Evolutionary conservation across 2,329 filamentous ascomycete genomes (phyloP), one percentile per base, ranked within the genome.

Genomic region (Colletotrichum sp.): DNA sequence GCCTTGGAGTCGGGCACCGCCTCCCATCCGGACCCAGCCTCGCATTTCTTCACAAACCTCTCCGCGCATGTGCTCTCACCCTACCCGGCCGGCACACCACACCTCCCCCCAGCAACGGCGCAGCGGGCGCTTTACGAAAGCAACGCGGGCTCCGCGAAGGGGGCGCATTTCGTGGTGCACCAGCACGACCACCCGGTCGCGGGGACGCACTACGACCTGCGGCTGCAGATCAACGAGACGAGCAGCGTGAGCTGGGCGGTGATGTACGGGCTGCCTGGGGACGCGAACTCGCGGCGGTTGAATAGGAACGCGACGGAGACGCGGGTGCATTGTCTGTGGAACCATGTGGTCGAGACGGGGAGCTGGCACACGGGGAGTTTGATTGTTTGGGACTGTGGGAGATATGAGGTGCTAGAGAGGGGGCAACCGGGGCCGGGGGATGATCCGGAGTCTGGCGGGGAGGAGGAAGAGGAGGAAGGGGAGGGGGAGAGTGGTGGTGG

Each of bases 101-200:
- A 77, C 62, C 80, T 89, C 6, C 73, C 85, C 18, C 88, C 24
- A 28, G 79, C 2, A 72, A 49, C 44, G 69, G 5, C 88, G 68
- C 26, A 77, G 44, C 44, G 79, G 5, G 75, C 79, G 10, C 83
- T 89, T 9, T 89, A 88, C 71, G 77, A 79, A 6, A 66, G 70
- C n/a, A 83, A 83, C 63, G 79, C 78, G 3, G 83, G 81, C 21
- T 84, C 72, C 60, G 55, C 75, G 5, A 59, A 71, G 18, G 88
- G 88, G 21, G 85, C 87, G 10, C 91, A 93, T 81, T 95, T 95
- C 80, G 90, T 95, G 68, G 88, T 95, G 49, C 93, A 95, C 81
- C 93, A 95, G 80, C 93, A 95, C 81, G 93, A 94, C 80, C 93
- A 95, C 81, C 93, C 93, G 2, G 82, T 94, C 59, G 92, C 93